Percentiles rank a stretch among this genome's conserved stretches.
phyloP scores from a whole-genome alignment of 495 filamentous ascomycete species.

The Viridothelium virens region DNA sequence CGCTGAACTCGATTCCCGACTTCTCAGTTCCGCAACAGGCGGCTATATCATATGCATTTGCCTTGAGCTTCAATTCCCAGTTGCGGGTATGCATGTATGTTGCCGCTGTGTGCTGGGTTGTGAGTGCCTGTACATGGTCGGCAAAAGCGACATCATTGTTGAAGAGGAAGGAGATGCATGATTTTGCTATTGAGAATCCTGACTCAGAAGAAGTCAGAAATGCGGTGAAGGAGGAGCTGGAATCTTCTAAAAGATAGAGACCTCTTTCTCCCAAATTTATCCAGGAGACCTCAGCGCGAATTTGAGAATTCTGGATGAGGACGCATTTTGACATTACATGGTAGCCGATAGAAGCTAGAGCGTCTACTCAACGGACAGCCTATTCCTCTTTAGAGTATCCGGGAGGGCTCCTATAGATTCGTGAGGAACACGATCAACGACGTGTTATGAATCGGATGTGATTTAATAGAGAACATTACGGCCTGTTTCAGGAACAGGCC shows the following conservation, averaged over 20 bases:
- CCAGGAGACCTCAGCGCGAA: no score
- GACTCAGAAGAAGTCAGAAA: conserved; percentile 8
- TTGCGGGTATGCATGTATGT: conserved; percentile 15
- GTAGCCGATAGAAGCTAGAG: no score
- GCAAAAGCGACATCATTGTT: conserved; percentile 8
- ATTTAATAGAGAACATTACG: no score
- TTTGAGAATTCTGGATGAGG: no score
- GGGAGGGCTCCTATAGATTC: no score
- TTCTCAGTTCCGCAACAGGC: conserved; percentile 13
- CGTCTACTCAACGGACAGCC: no score
- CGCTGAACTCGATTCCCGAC: conserved; percentile 12
- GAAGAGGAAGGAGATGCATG: conserved; percentile 10
- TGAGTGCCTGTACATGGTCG: conserved; percentile 12
- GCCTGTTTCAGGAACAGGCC: no score
- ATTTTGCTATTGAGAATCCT: conserved; percentile 10
- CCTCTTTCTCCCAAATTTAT: neutral
- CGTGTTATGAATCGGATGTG: no score
- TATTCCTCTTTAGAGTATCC: no score
- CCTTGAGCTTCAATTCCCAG: conserved; percentile 14
- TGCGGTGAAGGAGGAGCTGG: conserved; percentile 8
- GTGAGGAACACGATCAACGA: no score
- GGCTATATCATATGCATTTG: conserved; percentile 11
- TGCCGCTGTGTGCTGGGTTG: conserved; percentile 13
- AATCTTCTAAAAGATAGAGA: neutral
- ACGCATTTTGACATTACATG: no score